Percentiles rank a stretch among this genome's conserved stretches.
These are phyloP conservation scores for Sanghuangporus baumii DNA, from an alignment of 1,284 basidiomycete species.

Conservation along the genomic window DNA sequence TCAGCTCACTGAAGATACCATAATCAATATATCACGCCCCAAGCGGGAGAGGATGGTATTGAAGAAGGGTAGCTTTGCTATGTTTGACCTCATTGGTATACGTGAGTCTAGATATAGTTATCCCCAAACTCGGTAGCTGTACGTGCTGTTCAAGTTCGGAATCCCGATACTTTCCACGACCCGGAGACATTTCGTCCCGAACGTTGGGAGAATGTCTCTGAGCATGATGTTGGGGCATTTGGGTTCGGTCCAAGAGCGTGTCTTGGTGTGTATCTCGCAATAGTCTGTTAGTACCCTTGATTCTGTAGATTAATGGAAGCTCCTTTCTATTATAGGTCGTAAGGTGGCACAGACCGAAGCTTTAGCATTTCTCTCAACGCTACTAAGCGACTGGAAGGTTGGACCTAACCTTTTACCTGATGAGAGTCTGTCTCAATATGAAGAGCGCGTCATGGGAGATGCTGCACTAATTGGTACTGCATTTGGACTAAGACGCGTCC, in stretches of 20 bases:
- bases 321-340: slow-evolving; percentile 18
- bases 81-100: slow-evolving; percentile 6
- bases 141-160: slow-evolving; percentile 6
- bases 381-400: slow-evolving; percentile 17
- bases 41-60: slow-evolving; percentile 1
- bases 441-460: not conserved
- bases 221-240: not conserved
- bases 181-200: not conserved
- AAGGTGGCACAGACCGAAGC: slow-evolving; percentile 20
- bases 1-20: not conserved
- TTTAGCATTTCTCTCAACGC: slow-evolving; percentile 14
- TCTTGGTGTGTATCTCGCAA: not conserved
- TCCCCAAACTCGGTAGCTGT: not conserved
- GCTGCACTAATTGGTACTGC: not conserved
- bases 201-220: slow-evolving; percentile 12
- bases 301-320: slow-evolving; percentile 16
- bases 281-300: slow-evolving; percentile 11
- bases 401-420: slow-evolving; percentile 14
- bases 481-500: not conserved
- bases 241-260: slow-evolving; percentile 6
- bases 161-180: slow-evolving; percentile 20
- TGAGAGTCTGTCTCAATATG: slow-evolving; percentile 5
- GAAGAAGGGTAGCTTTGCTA: slow-evolving; percentile 1
- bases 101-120: not conserved
- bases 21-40: slow-evolving; percentile 2